These are phyloP conservation scores for Irpex rosettiformis DNA, from an alignment of 1,284 basidiomycete genomes.

Conservation along the genomic window DNA sequence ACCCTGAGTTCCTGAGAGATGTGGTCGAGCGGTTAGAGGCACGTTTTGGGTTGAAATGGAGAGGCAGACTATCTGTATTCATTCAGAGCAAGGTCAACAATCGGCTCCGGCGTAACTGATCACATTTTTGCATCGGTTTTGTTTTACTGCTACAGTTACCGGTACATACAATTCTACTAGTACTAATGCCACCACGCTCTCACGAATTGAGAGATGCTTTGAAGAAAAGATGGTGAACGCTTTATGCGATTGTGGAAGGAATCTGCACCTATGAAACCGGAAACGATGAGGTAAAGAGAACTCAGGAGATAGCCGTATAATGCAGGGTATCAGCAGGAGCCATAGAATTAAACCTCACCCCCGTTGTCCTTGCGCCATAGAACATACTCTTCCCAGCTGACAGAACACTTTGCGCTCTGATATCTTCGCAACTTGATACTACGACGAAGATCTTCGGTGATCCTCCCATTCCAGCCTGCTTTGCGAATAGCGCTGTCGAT, in stretches of 20 bases:
- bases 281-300: neutral
- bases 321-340: neutral
- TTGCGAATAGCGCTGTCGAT: constrained; percentile 91
- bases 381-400: constrained; percentile 76
- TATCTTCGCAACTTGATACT: constrained; percentile 82
- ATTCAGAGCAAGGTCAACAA: constrained; percentile 16
- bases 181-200: constrained; percentile 9
- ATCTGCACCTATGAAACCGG: neutral
- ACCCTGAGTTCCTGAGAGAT: constrained; percentile 42
- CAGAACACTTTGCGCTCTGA: constrained; percentile 74
- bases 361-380: constrained; percentile 62
- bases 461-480: constrained; percentile 82
- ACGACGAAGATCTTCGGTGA: constrained; percentile 80
- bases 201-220: neutral
- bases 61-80: constrained; percentile 43
- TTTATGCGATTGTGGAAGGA: neutral
- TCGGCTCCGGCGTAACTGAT: neutral
- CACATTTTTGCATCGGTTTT: neutral
- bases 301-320: neutral
- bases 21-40: constrained; percentile 54
- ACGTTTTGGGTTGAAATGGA: constrained; percentile 46
- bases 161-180: constrained; percentile 6
- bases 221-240: neutral
- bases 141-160: constrained; percentile 3
- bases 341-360: constrained; percentile 25